Base-by-base conservation (phyloP, 2,329 filamentous ascomycete species). In the Fusarium concolor region DNA sequence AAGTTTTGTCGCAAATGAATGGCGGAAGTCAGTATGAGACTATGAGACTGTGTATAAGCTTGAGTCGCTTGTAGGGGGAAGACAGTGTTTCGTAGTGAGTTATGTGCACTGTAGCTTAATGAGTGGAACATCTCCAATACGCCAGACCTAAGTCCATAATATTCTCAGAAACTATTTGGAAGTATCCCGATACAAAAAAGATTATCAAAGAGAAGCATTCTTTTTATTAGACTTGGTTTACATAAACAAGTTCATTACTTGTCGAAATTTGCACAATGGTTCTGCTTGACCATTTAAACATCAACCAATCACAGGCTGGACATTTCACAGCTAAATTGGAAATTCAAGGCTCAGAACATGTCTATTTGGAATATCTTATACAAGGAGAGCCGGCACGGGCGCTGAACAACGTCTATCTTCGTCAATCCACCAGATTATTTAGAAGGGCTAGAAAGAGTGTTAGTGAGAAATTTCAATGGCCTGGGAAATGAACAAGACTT, bases 301-400 rank as follows among this genome's bases (percentile, higher is more conserved):
- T 46, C 29, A 50, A 24, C 72, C 71, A 74, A 74, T 74, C 72
- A 74, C 29, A 55, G 47, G 28, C 41, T 43, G 18, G 66, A 65
- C 50, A 71, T 74, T 74, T 74, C 72, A 74, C 71, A 74, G 55
- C 69, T 69, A 62, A 65, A 59, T 56, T 50, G 8, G 29, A 31
- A 12, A 31, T 31, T 31, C 52, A 57, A 58, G 53, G 65, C 62
- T 73, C 65, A 74, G 62, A 71, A 74, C 67, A 73, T 44, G 70
- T 79, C 76, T 79, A 78, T 77, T 78, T 70, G 72, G 68, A 75
- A 76, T 76, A 77, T 79, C 76, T 79, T 79, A 73, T 79, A 80
- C 78, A 79, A 76, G 67, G 70, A 71, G 72, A 75, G 72, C 70
- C 60, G 65, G 60, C 71, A 67, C 53, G 60, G 57, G 67, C 68